Evolutionary conservation across 1,284 basidiomycete species (phyloP).

Genomic region (Apiotrichum akiyoshidainum): DNA sequence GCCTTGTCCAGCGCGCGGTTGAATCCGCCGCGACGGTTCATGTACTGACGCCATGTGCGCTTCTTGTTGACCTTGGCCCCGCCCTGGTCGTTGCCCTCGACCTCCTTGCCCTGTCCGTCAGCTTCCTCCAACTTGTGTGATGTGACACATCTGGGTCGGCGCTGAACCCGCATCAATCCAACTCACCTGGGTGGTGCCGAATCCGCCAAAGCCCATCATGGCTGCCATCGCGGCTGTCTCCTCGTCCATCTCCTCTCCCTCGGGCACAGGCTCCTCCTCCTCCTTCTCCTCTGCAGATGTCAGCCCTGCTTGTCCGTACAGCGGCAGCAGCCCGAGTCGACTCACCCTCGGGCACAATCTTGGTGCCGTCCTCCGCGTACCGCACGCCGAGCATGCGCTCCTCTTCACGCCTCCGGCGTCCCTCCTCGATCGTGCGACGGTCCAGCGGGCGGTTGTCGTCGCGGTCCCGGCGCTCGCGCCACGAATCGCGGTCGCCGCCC

Average conservation of each 20-base stretch:
- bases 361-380: slow-evolving; percentile 31
- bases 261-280: slow-evolving; percentile 53
- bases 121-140: too few relatives aligned
- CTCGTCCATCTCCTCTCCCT: slow-evolving; percentile 63
- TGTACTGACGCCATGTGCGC: slow-evolving; percentile 82
- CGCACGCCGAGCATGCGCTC: slow-evolving; percentile 41
- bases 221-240: slow-evolving; percentile 74
- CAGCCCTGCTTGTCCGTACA: too few relatives aligned
- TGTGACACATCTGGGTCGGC: too few relatives aligned
- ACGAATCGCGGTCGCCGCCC: not conserved
- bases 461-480: slow-evolving; percentile 14
- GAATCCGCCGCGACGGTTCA: slow-evolving; percentile 79
- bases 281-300: not conserved
- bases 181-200: slow-evolving; percentile 82
- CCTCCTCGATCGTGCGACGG: slow-evolving; percentile 48
- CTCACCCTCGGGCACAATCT: slow-evolving; percentile 25
- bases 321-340: not conserved
- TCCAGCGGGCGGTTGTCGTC: slow-evolving; percentile 30
- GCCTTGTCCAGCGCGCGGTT: slow-evolving; percentile 79
- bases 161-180: too few relatives aligned
- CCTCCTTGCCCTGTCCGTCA: slow-evolving; percentile 64
- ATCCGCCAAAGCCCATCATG: slow-evolving; percentile 85
- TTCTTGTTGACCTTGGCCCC: slow-evolving; percentile 73
- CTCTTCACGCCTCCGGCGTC: slow-evolving; percentile 45
- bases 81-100: slow-evolving; percentile 59